Base-by-base conservation (phyloP, 139 green algal species). In the Chlamydomonas urium region DNA sequence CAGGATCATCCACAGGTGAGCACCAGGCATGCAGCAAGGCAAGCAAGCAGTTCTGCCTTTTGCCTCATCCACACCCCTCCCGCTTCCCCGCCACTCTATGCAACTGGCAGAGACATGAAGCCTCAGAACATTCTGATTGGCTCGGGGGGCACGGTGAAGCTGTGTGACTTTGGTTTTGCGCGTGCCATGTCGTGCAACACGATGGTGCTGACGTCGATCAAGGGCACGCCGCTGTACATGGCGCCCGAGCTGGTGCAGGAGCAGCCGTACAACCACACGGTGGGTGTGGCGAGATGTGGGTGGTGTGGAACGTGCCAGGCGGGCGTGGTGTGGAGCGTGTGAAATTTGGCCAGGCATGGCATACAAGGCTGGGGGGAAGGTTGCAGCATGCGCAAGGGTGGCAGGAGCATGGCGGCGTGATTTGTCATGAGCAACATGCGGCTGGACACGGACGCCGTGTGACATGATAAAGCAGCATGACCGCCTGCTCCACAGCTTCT, bases 161-260 rank as follows among this genome's bases (percentile, higher is more conserved):
- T 98, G 26, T 95, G 90, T 73, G 93, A 98, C 79, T 97, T 97
- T 86, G 93, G 82, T 79, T 99, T 75, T 94, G 94, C 83, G 81
- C 82, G 91, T 4, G 92, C 93, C 53, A 97, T 99, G 88, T 90
- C 78, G 45, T 83, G 69, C 71, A 92, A 91, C 77, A 98, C 95
- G 19, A 92, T 98, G 84, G 88, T 73, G 65, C 79, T 97, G 45
- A 97, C 91, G 1, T 93, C 83, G 63, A 97, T 97, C 72, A 97
- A 98, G 85, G 94, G 95, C 68, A 99, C 95, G 34, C 95, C 95
- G 3, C 83, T 99, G 47, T 99, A 99, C 89, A 99, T 99, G 91
- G 95, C 95, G 8, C 95, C 95, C 24, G 95, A 99, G 81, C 86
- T 99, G 33, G 94, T 99, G 53, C 93, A 99, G 75, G 95, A 99